Base-by-base conservation (phyloP, 1,284 basidiomycete species). In the Tilletia setariae region DNA sequence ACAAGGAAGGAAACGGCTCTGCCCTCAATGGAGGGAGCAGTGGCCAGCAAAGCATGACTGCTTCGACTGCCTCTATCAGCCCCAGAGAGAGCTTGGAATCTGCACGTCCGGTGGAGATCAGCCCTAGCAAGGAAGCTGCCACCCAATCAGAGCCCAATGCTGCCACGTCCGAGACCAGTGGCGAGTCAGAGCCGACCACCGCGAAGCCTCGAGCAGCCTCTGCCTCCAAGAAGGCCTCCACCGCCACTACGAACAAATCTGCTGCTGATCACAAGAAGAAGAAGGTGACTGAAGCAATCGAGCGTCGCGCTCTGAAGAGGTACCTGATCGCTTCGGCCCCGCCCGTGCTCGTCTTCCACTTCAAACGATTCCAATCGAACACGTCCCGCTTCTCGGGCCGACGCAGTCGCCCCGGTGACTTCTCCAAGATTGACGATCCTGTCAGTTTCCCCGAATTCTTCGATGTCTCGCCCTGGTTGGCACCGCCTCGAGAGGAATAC, bases 291-390 rank as follows among this genome's bases (percentile, higher is more conserved):
- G 8, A 78, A 72, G 30, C 69, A 72, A 85, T 95, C 64, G 86
- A 90, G 80, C 88, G 91, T 1, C 86, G 91, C 7, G 93, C 93
- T 16, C 93, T 92, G 84, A 97, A 97, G 84, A 90, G 94, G 8
- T 97, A 95, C 83, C 88, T 97, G 70, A 91, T 97, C 77, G 88
- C 90, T 3, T 87, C 87, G 0, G 90, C 92, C 0, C 94, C 94
- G 0, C 92, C 92, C 0, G 88, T 96, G 35, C 87, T 97, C 68
- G 91, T 95, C 66, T 88, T 97, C 70, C 94, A 97, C 76, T 86
- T 96, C 64, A 97, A 96, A 85, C 87, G 94, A 42, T 97, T 97
- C 85, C 92, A 94, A 83, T 91, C 93, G 82, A 84, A 85, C 9
- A 69, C 75, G n/a, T 83, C 87, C 70, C n/a, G 68, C 71, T 6